Conservation (phyloP, 345 rosid genomes). For the Conringia planisiliqua region DNA sequence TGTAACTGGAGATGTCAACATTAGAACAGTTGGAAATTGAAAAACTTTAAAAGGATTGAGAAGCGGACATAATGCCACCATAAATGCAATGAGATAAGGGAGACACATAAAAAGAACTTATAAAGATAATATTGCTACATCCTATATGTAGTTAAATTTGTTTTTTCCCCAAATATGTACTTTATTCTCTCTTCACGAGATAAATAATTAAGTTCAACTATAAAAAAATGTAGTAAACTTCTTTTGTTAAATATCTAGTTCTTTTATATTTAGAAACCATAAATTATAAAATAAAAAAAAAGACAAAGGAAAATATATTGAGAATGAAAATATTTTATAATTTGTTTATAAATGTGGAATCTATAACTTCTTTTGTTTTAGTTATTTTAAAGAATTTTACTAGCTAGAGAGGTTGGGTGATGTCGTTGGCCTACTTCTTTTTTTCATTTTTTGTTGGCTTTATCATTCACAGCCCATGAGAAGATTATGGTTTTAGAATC, state of each 20-base stretch:
- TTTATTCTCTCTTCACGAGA: background rate
- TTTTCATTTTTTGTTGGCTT: background rate
- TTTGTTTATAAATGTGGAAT: background rate
- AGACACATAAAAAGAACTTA: background rate
- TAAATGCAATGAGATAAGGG: constrained; percentile 25
- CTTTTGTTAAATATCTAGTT: background rate
- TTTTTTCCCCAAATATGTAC: background rate
- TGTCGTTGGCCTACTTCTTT: constrained; percentile 33
- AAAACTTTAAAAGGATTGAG: constrained; percentile 9
- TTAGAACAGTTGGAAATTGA: constrained; percentile 21
- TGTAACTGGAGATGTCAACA: constrained; percentile 19
- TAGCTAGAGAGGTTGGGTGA: constrained; percentile 19
- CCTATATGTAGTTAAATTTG: background rate
- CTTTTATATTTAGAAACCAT: background rate
- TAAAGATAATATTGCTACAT: background rate
- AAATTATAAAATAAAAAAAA: background rate
- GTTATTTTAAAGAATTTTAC: background rate
- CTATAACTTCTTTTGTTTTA: background rate
- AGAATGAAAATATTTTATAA: background rate
- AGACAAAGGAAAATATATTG: background rate
- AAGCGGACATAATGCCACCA: constrained; percentile 14
- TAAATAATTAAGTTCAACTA: background rate
- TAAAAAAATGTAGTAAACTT: background rate
- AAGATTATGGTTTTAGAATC: background rate
- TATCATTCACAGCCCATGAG: constrained; percentile 6